Percentiles rank a stretch among this genome's conserved stretches.
These are phyloP conservation scores for Marasmius tenuissimus DNA, from an alignment of 1,284 basidiomycete genomes.

Conservation along the genomic window DNA sequence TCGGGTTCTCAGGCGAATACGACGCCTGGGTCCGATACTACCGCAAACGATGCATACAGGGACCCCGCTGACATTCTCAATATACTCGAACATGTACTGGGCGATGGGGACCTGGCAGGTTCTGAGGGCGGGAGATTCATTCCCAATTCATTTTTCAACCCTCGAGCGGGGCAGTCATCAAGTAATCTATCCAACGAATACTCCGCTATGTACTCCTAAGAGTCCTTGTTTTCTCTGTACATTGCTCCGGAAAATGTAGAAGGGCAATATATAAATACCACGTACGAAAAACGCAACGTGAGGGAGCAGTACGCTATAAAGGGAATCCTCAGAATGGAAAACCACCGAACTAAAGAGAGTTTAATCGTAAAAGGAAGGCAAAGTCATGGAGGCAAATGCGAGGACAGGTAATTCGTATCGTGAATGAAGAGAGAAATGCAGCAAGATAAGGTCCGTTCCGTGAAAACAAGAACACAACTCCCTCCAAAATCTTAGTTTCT, in stretches of 20 bases:
- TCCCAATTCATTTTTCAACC: neutral
- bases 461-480: neutral
- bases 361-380: neutral
- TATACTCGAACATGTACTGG: slow-evolving; percentile 1
- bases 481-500: slow-evolving; percentile 47
- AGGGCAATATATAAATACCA: slow-evolving; percentile 11
- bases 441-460: neutral
- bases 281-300: slow-evolving; percentile 1
- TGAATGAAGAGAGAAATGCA: slow-evolving; percentile 2
- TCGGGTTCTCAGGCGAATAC: neutral
- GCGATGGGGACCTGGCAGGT: neutral
- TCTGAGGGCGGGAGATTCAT: neutral
- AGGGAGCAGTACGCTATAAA: neutral
- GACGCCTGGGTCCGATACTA: slow-evolving; percentile 10
- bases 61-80: neutral
- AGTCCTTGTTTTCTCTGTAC: slow-evolving; percentile 8
- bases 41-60: neutral
- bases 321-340: neutral
- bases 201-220: slow-evolving; percentile 55
- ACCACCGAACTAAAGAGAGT: neutral
- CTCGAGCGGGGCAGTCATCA: neutral
- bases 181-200: slow-evolving; percentile 32
- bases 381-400: neutral
- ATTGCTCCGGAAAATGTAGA: slow-evolving; percentile 3
- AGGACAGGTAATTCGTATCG: slow-evolving; percentile 7